These are phyloP conservation scores for Albatrellus ellisii DNA, from an alignment of 768 basidiomycete species.

Conservation along the genomic window DNA sequence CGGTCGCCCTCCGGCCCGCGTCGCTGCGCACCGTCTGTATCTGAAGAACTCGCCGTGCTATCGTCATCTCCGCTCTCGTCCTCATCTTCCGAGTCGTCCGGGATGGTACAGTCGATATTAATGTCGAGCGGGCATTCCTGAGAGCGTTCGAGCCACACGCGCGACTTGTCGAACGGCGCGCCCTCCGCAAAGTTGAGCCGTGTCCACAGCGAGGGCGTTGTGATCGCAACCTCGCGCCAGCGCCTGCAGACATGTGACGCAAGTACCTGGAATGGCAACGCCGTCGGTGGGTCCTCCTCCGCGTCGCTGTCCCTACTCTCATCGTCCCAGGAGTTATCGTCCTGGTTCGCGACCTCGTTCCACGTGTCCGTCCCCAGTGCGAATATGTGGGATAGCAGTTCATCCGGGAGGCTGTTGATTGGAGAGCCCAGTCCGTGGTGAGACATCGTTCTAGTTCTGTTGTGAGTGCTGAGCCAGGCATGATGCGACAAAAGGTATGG, in stretches of 20 bases:
- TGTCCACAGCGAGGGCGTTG: conserved; percentile 46
- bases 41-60: not conserved
- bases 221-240: conserved; percentile 42
- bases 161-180: conserved; percentile 30
- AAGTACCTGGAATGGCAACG: conserved; percentile 33
- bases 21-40: not conserved
- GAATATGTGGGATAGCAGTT: conserved; percentile 38
- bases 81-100: conserved; percentile 7
- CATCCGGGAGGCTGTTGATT: conserved; percentile 40
- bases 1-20: conserved; percentile 9
- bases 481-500: too few species aligned
- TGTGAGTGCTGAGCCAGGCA: too few species aligned
- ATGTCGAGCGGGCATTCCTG: conserved; percentile 42
- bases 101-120: conserved; percentile 23
- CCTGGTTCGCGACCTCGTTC: conserved; percentile 17
- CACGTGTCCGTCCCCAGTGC: conserved; percentile 8
- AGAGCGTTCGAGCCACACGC: conserved; percentile 37
- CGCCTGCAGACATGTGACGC: conserved; percentile 49
- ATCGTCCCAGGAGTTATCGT: conserved; percentile 15
- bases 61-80: conserved; percentile 5
- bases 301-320: conserved; percentile 11
- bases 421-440: too few species aligned
- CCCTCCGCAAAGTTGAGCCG: conserved; percentile 27
- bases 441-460: too few species aligned
- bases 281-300: not conserved